phyloP scores from a whole-genome alignment of 1,139 yeast genomes.

The Geotrichum restrictum region DNA sequence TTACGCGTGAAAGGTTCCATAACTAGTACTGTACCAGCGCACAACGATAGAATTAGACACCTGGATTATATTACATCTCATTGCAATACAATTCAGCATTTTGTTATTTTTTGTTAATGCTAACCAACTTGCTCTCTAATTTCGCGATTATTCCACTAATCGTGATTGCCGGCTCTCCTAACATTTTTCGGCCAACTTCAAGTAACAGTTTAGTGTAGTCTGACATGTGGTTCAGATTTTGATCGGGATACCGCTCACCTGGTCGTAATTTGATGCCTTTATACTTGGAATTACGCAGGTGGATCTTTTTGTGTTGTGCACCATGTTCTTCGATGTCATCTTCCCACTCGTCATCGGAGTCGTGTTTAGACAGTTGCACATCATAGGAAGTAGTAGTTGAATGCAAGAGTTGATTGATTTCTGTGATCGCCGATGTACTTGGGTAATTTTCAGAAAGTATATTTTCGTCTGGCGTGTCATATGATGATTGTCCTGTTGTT shows the following conservation, averaged over 20 bases:
- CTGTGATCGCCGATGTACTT: constrained; percentile 5
- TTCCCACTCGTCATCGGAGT: constrained; percentile 3
- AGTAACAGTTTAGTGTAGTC: not conserved
- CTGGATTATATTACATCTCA: too few relatives aligned
- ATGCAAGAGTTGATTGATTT: constrained; percentile 15
- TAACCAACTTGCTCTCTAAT: not conserved
- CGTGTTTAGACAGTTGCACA: constrained; percentile 14
- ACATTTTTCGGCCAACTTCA: constrained; percentile 1
- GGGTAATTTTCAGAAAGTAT: constrained; percentile 7
- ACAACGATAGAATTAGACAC: too few relatives aligned
- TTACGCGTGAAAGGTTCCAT: too few relatives aligned
- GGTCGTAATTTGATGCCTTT: constrained; percentile 10
- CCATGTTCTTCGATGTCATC: not conserved
- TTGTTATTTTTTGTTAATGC: not conserved
- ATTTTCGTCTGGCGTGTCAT: not conserved
- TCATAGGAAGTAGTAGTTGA: constrained; percentile 17
- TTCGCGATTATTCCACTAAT: not conserved
- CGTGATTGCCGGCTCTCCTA: not conserved
- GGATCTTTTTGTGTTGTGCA: not conserved
- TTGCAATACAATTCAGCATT: too few relatives aligned
- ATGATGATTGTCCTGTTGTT: not conserved
- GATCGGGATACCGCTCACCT: constrained; percentile 4
- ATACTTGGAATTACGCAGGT: not conserved
- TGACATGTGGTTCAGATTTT: not conserved
- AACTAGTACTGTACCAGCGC: too few relatives aligned